Conservation (phyloP, 179 eudicot genomes). For the Silene vulgaris region DNA sequence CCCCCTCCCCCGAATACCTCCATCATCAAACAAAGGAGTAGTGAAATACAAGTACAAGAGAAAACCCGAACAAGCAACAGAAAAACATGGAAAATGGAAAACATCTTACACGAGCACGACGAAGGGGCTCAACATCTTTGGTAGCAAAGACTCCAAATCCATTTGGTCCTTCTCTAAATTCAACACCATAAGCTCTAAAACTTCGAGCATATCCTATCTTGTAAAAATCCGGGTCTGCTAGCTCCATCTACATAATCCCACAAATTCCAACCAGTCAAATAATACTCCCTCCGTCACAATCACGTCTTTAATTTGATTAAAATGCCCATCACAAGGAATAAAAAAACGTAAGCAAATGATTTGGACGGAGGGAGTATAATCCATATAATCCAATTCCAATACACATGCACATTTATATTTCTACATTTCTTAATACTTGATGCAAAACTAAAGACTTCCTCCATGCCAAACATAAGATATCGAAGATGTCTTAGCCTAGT, state of each 20-base stretch:
- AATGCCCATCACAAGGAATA: no score
- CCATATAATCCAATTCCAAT: no score
- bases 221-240: conserved; percentile 88
- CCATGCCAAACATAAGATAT: no score
- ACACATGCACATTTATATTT: neutral
- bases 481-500: no score
- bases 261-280: neutral
- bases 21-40: neutral
- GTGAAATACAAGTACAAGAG: neutral
- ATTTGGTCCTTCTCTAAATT: conserved; percentile 89
- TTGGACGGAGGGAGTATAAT: no score
- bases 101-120: conserved; percentile 77
- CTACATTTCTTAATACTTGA: neutral
- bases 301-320: no score
- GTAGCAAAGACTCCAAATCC: conserved; percentile 97
- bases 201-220: conserved; percentile 80
- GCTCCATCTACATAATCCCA: conserved; percentile 50
- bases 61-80: neutral
- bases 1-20: neutral
- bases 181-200: conserved; percentile 93
- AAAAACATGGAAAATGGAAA: neutral
- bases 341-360: no score
- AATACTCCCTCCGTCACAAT: neutral
- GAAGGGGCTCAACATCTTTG: conserved; percentile 82
- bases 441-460: no score